Conservation (phyloP, 192 early-diverging fungal species). For the Coemansia sp. region DNA sequence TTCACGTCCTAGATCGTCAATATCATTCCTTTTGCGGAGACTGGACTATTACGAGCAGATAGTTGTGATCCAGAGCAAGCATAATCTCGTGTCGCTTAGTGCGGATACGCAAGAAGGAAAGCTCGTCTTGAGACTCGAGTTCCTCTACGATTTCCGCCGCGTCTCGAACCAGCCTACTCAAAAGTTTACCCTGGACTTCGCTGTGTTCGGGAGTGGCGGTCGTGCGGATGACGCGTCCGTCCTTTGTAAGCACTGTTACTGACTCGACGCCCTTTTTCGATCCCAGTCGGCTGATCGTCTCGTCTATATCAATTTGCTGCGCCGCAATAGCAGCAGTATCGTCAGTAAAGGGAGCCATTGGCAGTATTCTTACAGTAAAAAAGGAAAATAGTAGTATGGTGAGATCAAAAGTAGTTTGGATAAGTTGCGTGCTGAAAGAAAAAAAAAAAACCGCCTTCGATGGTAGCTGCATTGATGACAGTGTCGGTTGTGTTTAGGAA, state of each 20-base stretch:
- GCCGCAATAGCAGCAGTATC: conserved; percentile 9
- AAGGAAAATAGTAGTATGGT: not conserved
- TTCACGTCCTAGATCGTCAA: not conserved
- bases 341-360: not conserved
- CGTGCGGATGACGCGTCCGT: conserved; percentile 88
- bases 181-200: conserved; percentile 81
- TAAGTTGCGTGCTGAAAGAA: too few relatives aligned
- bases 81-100: conserved; percentile 97
- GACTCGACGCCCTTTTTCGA: conserved; percentile 90
- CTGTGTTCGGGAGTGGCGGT: conserved; percentile 81
- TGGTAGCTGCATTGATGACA: too few relatives aligned
- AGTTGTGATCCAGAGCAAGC: conserved; percentile 76
- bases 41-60: conserved; percentile 51
- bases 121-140: conserved; percentile 90
- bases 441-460: too few relatives aligned
- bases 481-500: too few relatives aligned
- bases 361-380: not conserved
- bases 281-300: conserved; percentile 88
- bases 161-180: conserved; percentile 80
- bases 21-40: conserved; percentile 40
- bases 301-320: conserved; percentile 77
- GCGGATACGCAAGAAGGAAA: conserved; percentile 91
- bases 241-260: conserved; percentile 89
- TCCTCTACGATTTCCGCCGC: conserved; percentile 75
- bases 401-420: not conserved